phyloP scores from a whole-genome alignment of 2,329 filamentous ascomycete species.

The Boeremia exigua region DNA sequence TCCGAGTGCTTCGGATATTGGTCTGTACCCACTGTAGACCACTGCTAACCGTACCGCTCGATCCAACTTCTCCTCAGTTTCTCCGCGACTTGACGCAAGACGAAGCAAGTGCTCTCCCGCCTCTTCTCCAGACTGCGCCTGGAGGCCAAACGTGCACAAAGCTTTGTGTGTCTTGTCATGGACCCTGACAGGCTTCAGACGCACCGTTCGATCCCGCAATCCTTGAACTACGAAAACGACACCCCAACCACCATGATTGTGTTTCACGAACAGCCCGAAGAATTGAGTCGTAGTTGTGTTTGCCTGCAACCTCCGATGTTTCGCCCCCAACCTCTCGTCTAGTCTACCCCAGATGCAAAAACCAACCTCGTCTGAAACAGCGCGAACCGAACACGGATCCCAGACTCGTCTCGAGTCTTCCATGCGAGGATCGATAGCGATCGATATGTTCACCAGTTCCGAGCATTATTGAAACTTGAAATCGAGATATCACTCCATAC shows the following conservation, averaged over 20 bases:
- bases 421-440: neutral
- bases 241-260: conserved; percentile 6
- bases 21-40: conserved; percentile 18
- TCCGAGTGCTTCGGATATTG: conserved; percentile 20
- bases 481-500: no score
- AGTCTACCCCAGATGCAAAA: conserved; percentile 6
- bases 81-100: conserved; percentile 16
- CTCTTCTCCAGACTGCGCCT: conserved; percentile 15
- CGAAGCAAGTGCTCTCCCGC: conserved; percentile 10
- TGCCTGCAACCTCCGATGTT: conserved; percentile 14
- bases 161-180: conserved; percentile 15
- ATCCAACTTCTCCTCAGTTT: conserved; percentile 14
- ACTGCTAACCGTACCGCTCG: conserved; percentile 15
- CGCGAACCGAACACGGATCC: conserved; percentile 3
- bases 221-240: neutral
- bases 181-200: conserved; percentile 10
- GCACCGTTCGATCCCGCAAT: conserved; percentile 8
- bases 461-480: neutral
- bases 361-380: conserved; percentile 10
- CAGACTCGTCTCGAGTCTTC: neutral
- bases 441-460: neutral
- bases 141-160: conserved; percentile 8
- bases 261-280: conserved; percentile 6
- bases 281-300: conserved; percentile 2
- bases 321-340: conserved; percentile 16